Conservation (phyloP, 139 green algal genomes). For the Coelastrella sp. region DNA sequence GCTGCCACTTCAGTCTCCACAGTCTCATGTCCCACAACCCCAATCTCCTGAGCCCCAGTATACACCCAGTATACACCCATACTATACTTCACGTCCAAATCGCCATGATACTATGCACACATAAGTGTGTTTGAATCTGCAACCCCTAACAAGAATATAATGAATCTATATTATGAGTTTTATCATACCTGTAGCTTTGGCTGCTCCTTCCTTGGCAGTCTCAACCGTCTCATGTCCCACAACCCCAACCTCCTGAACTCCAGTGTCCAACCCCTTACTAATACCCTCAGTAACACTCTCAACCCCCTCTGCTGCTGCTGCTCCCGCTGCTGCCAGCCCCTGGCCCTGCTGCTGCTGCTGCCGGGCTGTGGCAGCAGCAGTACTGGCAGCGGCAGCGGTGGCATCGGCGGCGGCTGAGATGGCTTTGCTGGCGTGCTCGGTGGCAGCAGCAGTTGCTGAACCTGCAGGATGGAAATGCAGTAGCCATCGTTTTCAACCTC, state of each 20-base stretch:
- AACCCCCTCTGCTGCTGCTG: not conserved
- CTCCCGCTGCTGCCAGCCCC: not conserved
- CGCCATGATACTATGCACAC: too few species aligned
- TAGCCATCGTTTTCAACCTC: too few species aligned
- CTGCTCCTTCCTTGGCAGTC: not conserved
- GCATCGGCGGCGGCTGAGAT: not conserved
- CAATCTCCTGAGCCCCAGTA: too few species aligned
- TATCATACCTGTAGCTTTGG: not conserved
- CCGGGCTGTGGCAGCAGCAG: not conserved
- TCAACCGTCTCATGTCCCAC: not conserved
- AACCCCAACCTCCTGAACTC: not conserved
- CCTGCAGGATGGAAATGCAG: not conserved
- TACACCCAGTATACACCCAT: too few species aligned
- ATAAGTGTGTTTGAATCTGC: too few species aligned
- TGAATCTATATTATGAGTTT: too few species aligned
- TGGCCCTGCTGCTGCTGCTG: not conserved
- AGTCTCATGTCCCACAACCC: too few species aligned
- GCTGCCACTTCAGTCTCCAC: too few species aligned
- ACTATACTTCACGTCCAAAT: too few species aligned
- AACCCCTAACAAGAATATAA: too few species aligned
- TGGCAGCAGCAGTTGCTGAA: slow-evolving; percentile 1
- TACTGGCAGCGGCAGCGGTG: not conserved
- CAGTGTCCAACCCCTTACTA: not conserved
- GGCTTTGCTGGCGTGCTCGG: not conserved
- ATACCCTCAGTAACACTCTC: not conserved